Base-by-base conservation (phyloP, 2,329 filamentous ascomycete genomes). In the Colletotrichum theobromicola region DNA sequence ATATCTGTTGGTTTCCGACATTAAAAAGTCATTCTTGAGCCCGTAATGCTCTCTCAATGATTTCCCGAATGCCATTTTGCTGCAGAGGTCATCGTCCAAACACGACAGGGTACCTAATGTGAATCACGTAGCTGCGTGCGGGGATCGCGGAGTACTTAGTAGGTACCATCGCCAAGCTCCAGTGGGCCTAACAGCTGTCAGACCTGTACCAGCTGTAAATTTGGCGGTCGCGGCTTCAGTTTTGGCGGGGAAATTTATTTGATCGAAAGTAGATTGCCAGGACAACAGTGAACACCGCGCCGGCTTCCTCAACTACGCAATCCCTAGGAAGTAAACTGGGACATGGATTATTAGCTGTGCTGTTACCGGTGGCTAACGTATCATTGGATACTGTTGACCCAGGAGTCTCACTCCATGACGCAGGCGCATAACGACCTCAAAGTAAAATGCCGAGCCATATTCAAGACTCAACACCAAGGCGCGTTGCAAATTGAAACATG, bases 21-120 rank as follows among this genome's bases (percentile, higher is more conserved):
- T 50, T 53, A 6, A 24, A 30, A 4, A 67, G 34, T 28, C 67
- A 72, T 12, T 82, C 18, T 78, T 86, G 62, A 79, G 80, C 16
- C 74, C 71, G 46, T 28, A 83, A 81, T 0, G 80, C 80, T 24
- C 79, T 75, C 26, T 63, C 55, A n/a, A 82, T 62, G 35, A 88
- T 88, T 65, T 83, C 82, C 26, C 79, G 78, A 58, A 88, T 82
- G 2, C 82, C 81, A 1, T 78, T 72, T 21, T 87, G 80, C 78
- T 89, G 88, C 32, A 85, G 80, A 2, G 70, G 55, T 46, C n/a
- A 18, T 21, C 3, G 5, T 21, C n/a, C 18, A 12, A 46, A 9
- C 12, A 46, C 5, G 12, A 6, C 18, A 46, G 37, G 18, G 13
- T 7, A n/a, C n/a, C n/a, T n/a, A 7, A 7, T 13, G 42, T 46